Percentiles rank a stretch among this genome's conserved stretches.
Evolutionary conservation across 805 yeast genomes (phyloP).

Genomic region (Suhomyces tanzawaensis): DNA sequence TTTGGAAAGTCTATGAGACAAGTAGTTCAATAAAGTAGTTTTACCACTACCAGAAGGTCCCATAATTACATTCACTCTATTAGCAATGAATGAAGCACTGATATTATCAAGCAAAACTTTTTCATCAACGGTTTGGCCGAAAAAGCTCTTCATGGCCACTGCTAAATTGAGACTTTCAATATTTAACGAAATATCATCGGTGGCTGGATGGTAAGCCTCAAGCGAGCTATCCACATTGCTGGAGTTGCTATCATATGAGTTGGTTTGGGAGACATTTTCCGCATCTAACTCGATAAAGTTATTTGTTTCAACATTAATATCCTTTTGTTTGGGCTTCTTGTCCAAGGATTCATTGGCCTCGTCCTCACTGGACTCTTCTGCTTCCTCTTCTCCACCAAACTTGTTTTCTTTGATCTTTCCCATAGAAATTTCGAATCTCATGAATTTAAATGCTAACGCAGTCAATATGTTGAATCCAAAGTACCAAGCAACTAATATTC

Average conservation of each 20-base stretch:
- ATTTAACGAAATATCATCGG: not conserved
- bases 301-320: not conserved
- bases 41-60: conserved; percentile 85
- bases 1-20: conserved; percentile 54
- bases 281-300: not conserved
- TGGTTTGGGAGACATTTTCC: not conserved
- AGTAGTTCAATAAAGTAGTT: conserved; percentile 59
- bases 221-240: not conserved
- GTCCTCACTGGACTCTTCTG: conserved; percentile 3
- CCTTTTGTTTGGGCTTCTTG: conserved; percentile 1
- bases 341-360: not conserved
- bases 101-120: conserved; percentile 37
- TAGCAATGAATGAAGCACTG: conserved; percentile 51
- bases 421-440: conserved; percentile 52
- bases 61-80: conserved; percentile 67
- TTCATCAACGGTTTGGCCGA: conserved; percentile 3
- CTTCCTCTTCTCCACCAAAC: conserved; percentile 27
- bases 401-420: conserved; percentile 39
- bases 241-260: not conserved
- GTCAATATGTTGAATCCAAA: conserved; percentile 53
- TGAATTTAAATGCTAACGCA: conserved; percentile 44
- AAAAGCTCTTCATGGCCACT: conserved; percentile 5
- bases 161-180: conserved; percentile 7
- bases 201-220: not conserved
- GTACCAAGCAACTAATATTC: conserved; percentile 56